A percentile compares a stretch with the other conserved stretches of the same genome.
Evolutionary conservation across 768 basidiomycete species (phyloP).

Genomic region (Paxillus rubicundulus): DNA sequence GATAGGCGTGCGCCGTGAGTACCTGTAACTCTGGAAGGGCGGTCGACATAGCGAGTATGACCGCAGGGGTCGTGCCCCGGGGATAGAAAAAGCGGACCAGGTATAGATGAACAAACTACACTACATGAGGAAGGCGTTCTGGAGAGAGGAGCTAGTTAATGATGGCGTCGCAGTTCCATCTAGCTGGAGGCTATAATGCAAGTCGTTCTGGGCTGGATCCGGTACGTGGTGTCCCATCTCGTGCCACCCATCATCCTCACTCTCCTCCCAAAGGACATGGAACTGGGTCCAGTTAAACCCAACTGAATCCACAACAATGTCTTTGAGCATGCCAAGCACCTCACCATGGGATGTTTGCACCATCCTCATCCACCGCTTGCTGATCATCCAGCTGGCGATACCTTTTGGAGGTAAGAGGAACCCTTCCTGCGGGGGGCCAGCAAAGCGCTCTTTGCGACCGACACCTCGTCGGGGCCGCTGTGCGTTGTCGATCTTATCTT

Average conservation of each 20-base stretch:
- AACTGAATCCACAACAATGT: conserved; percentile 43
- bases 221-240: conserved; percentile 4
- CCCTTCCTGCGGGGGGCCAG: conserved; percentile 56
- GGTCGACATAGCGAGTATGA: not conserved
- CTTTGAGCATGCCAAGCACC: conserved; percentile 40
- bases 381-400: conserved; percentile 73
- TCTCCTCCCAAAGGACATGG: conserved; percentile 54
- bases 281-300: conserved; percentile 53
- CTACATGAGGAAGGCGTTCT: conserved; percentile 11
- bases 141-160: conserved; percentile 8
- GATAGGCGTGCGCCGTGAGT: not conserved
- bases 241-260: conserved; percentile 38
- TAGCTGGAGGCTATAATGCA: conserved; percentile 12
- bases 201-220: conserved; percentile 3
- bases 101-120: not conserved
- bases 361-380: conserved; percentile 55
- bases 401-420: conserved; percentile 61
- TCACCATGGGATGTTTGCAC: conserved; percentile 46
- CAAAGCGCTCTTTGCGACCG: conserved; percentile 52
- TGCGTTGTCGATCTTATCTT: conserved; percentile 44
- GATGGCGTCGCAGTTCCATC: conserved; percentile 3
- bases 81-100: not conserved
- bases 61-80: not conserved
- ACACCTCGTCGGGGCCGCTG: conserved; percentile 55
- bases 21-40: not conserved